phyloP scores from a whole-genome alignment of 805 yeast species.

The Yamadazyma phyllophila region DNA sequence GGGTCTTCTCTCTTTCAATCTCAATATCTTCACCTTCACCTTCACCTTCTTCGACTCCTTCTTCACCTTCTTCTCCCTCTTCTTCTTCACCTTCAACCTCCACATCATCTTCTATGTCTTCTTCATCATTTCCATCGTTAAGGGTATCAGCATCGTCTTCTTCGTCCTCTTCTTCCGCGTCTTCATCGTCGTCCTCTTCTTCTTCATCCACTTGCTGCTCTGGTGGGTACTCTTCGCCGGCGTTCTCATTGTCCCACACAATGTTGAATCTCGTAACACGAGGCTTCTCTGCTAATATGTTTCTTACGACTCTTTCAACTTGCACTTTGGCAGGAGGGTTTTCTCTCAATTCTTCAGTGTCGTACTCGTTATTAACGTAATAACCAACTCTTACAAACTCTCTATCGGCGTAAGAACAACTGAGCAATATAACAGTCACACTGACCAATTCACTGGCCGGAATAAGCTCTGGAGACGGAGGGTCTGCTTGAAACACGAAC shows the following conservation, averaged over 20 bases:
- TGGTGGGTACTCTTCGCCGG: slow-evolving; percentile 71
- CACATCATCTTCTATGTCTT: slow-evolving; percentile 31
- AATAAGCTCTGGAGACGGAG: slow-evolving; percentile 92
- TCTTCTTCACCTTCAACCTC: slow-evolving; percentile 40
- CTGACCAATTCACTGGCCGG: slow-evolving; percentile 95
- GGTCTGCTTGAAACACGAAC: slow-evolving; percentile 90
- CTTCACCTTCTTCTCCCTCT: slow-evolving; percentile 24
- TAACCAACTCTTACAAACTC: slow-evolving; percentile 98
- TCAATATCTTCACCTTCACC: not conserved
- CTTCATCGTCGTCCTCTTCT: slow-evolving; percentile 53
- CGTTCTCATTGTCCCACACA: slow-evolving; percentile 86
- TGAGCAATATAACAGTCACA: slow-evolving; percentile 88
- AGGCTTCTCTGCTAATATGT: slow-evolving; percentile 95
- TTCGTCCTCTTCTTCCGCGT: slow-evolving; percentile 59
- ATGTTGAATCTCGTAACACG: slow-evolving; percentile 95
- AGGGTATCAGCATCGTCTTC: slow-evolving; percentile 44
- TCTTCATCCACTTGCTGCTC: slow-evolving; percentile 67
- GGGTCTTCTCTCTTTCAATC: slow-evolving; percentile 7
- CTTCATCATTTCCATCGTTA: slow-evolving; percentile 40
- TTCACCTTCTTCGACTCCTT: slow-evolving; percentile 10
- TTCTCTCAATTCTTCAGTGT: slow-evolving; percentile 86
- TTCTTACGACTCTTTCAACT: slow-evolving; percentile 90
- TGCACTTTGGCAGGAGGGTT: slow-evolving; percentile 93
- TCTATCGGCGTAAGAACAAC: slow-evolving; percentile 89
- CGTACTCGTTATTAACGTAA: slow-evolving; percentile 96